Percentiles rank a stretch among this genome's conserved stretches.
Conservation (phyloP, 495 filamentous ascomycete species). For the Xylaria flabelliformis region DNA sequence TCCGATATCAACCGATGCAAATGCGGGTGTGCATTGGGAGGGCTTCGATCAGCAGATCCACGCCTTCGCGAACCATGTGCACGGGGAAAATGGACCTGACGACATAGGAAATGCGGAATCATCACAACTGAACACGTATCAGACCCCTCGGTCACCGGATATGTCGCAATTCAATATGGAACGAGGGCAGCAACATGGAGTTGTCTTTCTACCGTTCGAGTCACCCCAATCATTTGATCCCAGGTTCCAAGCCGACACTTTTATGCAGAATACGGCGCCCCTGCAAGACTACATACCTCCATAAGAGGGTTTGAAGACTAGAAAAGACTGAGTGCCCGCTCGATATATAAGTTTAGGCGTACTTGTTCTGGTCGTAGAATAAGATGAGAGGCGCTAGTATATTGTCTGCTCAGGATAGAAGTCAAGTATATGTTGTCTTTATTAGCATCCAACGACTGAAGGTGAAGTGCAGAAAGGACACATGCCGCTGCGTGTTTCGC, state of each 20-base stretch:
- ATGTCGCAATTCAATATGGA: conserved; percentile 11
- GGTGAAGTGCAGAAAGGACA: neutral
- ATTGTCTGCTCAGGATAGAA: neutral
- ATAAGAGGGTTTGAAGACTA: conserved; percentile 14
- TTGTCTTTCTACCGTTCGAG: conserved; percentile 22
- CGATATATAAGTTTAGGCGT: neutral
- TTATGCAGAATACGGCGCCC: conserved; percentile 17
- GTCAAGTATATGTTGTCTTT: neutral
- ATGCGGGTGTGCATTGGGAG: conserved; percentile 22
- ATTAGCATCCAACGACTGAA: neutral
- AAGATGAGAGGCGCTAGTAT: neutral
- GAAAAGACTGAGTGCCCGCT: neutral
- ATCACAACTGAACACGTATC: conserved; percentile 9
- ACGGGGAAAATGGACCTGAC: conserved; percentile 10
- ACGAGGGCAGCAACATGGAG: conserved; percentile 17
- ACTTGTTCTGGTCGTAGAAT: neutral
- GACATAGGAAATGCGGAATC: conserved; percentile 2
- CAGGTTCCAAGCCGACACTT: conserved; percentile 15
- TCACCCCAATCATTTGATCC: conserved; percentile 17
- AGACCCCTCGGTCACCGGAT: conserved; percentile 18
- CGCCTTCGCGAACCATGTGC: conserved; percentile 17
- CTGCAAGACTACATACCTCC: conserved; percentile 27
- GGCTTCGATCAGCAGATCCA: conserved; percentile 28
- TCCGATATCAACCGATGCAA: neutral
- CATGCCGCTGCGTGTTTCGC: neutral